Conservation (phyloP, 345 rosid genomes). For the Rhodamnia rubescens region DNA sequence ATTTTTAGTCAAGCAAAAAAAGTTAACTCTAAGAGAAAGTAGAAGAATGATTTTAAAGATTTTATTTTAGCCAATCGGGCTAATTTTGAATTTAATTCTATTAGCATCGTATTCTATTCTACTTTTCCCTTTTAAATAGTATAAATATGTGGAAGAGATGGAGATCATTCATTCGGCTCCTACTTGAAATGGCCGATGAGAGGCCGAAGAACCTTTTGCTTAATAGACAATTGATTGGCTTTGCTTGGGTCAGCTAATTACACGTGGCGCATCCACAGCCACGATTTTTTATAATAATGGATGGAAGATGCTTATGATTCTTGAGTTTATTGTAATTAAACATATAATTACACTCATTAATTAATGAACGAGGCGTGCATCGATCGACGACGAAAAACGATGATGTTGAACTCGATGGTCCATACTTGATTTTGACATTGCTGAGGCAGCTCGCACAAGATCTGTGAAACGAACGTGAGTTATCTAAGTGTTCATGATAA, state of each 20-base stretch:
- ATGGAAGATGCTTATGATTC: background rate
- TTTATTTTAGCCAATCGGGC: too few species aligned
- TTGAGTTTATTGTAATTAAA: background rate
- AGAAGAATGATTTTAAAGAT: too few species aligned
- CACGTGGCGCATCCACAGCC: background rate
- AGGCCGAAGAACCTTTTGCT: background rate
- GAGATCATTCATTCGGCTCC: background rate
- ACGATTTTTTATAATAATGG: background rate
- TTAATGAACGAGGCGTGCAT: background rate
- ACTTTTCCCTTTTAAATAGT: too few species aligned
- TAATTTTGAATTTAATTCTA: too few species aligned
- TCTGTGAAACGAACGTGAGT: background rate
- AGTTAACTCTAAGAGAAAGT: too few species aligned
- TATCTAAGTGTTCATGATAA: background rate
- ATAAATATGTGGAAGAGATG: background rate
- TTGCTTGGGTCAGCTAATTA: background rate
- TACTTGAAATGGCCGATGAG: background rate
- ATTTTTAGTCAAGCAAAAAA: too few species aligned
- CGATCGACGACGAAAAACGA: background rate
- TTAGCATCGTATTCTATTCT: too few species aligned
- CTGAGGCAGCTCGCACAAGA: background rate
- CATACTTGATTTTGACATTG: background rate
- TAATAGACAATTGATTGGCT: background rate
- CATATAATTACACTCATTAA: rapidly evolving
- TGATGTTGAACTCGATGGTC: background rate